These are phyloP conservation scores for Zygosaccharomyces sapae DNA, from an alignment of 1,139 yeast genomes.

Conservation along the genomic window DNA sequence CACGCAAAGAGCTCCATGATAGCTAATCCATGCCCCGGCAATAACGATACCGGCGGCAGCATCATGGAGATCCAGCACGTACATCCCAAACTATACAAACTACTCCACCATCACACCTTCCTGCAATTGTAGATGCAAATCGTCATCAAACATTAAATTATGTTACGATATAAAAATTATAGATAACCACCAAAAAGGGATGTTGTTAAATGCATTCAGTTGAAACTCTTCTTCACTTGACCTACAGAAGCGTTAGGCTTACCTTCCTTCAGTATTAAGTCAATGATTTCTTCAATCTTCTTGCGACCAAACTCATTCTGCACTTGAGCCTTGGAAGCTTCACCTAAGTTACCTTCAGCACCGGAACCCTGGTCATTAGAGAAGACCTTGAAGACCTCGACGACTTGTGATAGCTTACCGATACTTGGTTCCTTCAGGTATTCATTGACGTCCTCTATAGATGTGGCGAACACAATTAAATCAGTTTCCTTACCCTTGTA, in stretches of 20 bases:
- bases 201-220: background rate
- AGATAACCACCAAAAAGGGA: background rate
- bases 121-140: slow-evolving; percentile 23
- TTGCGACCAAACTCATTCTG: slow-evolving; percentile 62
- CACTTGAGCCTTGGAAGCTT: slow-evolving; percentile 64
- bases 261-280: slow-evolving; percentile 55
- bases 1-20: slow-evolving; percentile 6
- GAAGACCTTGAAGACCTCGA: slow-evolving; percentile 62
- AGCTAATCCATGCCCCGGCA: slow-evolving; percentile 2
- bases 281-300: slow-evolving; percentile 48
- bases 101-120: slow-evolving; percentile 13
- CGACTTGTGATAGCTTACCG: slow-evolving; percentile 49
- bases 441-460: slow-evolving; percentile 45
- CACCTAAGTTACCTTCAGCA: slow-evolving; percentile 64
- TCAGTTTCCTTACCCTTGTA: slow-evolving; percentile 64
- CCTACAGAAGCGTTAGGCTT: slow-evolving; percentile 24
- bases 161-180: background rate
- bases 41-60: slow-evolving; percentile 20
- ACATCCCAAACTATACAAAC: slow-evolving; percentile 3
- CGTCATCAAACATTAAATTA: background rate
- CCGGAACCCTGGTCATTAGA: slow-evolving; percentile 59
- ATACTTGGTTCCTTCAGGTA: slow-evolving; percentile 50
- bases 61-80: slow-evolving; percentile 7
- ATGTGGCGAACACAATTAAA: slow-evolving; percentile 61
- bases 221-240: slow-evolving; percentile 1